A percentile compares a stretch with the other conserved stretches of the same genome.
phyloP scores from a whole-genome alignment of 345 rosid genomes.

The Passiflora organensis region DNA sequence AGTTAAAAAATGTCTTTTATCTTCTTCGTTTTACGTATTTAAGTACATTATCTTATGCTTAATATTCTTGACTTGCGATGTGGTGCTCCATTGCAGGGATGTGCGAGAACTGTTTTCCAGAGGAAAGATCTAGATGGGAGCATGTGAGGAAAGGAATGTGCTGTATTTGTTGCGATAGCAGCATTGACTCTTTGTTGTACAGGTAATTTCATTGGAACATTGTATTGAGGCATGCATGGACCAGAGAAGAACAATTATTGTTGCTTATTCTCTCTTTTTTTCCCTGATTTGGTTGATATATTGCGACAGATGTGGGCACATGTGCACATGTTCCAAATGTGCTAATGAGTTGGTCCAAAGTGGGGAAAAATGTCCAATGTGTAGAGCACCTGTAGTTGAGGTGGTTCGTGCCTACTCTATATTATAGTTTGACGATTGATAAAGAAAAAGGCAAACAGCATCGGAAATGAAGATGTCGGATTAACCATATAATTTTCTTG shows the following conservation, averaged over 20 bases:
- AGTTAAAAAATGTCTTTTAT: background rate
- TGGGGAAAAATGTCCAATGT: constrained; percentile 94
- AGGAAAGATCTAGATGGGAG: constrained; percentile 64
- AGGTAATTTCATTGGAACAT: constrained; percentile 38
- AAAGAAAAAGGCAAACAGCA: background rate
- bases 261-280: background rate
- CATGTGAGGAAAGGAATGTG: constrained; percentile 77
- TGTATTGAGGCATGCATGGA: background rate
- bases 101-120: constrained; percentile 26
- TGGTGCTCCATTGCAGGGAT: constrained; percentile 30
- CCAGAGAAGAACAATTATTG: background rate
- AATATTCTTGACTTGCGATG: no score
- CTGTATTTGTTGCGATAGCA: constrained; percentile 62
- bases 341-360: constrained; percentile 64
- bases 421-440: constrained; percentile 23
- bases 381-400: constrained; percentile 80
- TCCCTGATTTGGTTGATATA: background rate
- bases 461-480: constrained; percentile 6
- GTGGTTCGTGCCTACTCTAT: constrained; percentile 82
- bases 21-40: background rate
- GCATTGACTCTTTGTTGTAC: constrained; percentile 76
- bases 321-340: constrained; percentile 85
- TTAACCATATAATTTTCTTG: constrained; percentile 11
- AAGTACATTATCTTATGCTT: background rate
- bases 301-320: constrained; percentile 85